Base-by-base conservation (phyloP, 192 early-diverging fungal genomes). In the Powellomyces hirtus region DNA sequence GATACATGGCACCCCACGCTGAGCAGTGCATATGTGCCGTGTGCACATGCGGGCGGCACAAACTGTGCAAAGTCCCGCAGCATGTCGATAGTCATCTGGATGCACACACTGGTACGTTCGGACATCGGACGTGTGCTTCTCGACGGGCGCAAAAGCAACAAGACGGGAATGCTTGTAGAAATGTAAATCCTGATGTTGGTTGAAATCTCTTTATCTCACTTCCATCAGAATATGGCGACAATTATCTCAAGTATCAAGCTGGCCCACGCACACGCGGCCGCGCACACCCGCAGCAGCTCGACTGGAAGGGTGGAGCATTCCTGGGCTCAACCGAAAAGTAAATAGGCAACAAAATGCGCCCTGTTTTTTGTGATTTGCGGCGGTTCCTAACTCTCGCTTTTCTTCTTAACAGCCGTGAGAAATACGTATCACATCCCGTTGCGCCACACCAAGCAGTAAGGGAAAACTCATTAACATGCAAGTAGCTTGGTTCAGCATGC, bases 351-450 rank as follows among this genome's bases (percentile, higher is more conserved):
- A n/a, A n/a, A n/a, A n/a, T n/a, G n/a, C n/a, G n/a, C n/a, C n/a
- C n/a, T n/a, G n/a, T n/a, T n/a, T n/a, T n/a, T n/a, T n/a, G n/a
- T n/a, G 52, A 31, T 26, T 30, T 37, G 24, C 18, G 53, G 31
- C 22, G 14, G 24, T n/a, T 14, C 0, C 24, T 20, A 71, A 27
- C 37, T 59, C 29, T 42, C 22, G n/a, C n/a, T n/a, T n/a, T n/a
- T n/a, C n/a, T n/a, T n/a, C n/a, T n/a, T n/a, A n/a, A n/a, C 57
- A 81, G 80, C 66, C 80, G 76, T 29, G 80, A 78, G 49, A 75
- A 78, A 66, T 81, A 70, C 61, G 44, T 52, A 10, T 27, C 67
- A 8, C 75, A 77, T 53, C 59, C 71, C 6, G 33, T 81, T 26
- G 73, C 67, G 16, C 71, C 80, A 7, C 71, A 37, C 16, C 65